Evolutionary conservation across 1,284 basidiomycete species (phyloP), one percentile per base, ranked within the genome.

Genomic region (Apiotrichum domesticum): DNA sequence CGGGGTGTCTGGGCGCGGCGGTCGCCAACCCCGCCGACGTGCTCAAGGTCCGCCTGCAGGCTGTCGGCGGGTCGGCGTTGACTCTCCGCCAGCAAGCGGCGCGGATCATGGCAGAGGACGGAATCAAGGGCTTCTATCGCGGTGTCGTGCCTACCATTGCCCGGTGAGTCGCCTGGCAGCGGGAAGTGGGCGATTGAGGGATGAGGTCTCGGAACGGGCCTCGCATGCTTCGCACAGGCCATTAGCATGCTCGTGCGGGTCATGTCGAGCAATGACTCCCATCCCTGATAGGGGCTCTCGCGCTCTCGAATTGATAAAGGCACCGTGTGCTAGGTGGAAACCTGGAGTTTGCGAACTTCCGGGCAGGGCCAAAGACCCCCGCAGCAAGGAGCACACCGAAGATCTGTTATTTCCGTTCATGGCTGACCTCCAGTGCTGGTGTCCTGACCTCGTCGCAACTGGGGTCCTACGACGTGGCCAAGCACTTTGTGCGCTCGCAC

Each of bases 11-110:
- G 10, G 60, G 60, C 14, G 52, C 54, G 6, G 60, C 60, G 8
- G 48, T 62, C 35, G 60, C 60, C 32, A 62, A 62, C 57, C 60
- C 60, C 1, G 60, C 60, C 41, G 60, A 62, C 52, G 55, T 62
- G 32, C 60, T 62, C 37, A 62, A 62, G 43, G 60, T 62, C 5
- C 60, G 60, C 9, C 39, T 56, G 29, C 60, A 62, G 52, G 60
- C 60, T 5, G 34, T 56, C 9, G 60, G 60, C 13, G 60, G 60
- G 11, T 11, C 45, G 3, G 13, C 10, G 13, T 21, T 62, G 4
- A 50, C 57, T 5, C 43, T 62, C 5, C 11, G 37, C 5, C 46
- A 35, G 3, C 60, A 62, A 4, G 57, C 57, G 8, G 15, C 29
- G n/a, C 39, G 42, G 0, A 53, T 62, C 33, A 47, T 49, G 15